phyloP scores from a whole-genome alignment of 2,329 filamentous ascomycete species.

The Xylariaceae sp. region DNA sequence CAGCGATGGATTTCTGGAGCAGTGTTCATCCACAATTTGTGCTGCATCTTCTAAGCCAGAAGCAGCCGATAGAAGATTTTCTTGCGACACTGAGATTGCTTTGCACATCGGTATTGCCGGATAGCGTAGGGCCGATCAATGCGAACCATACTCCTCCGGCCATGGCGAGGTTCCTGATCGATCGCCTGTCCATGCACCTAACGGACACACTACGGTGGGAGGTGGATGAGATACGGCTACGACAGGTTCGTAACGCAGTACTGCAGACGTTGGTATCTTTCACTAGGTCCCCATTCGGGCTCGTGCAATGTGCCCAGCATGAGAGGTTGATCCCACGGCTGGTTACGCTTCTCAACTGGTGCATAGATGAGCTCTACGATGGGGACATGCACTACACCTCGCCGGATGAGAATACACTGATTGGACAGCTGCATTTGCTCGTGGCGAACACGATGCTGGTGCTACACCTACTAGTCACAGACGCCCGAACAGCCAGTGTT shows the following conservation, averaged over 20 bases:
- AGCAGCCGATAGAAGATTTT: slow-evolving; percentile 61
- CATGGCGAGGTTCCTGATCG: slow-evolving; percentile 48
- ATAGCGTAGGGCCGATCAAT: slow-evolving; percentile 63
- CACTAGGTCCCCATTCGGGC: slow-evolving; percentile 58
- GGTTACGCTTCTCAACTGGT: slow-evolving; percentile 57
- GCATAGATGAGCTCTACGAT: slow-evolving; percentile 73
- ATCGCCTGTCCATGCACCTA: slow-evolving; percentile 59
- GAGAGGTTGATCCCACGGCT: slow-evolving; percentile 68
- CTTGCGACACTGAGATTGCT: slow-evolving; percentile 62
- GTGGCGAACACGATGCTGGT: slow-evolving; percentile 46
- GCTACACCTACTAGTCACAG: slow-evolving; percentile 49
- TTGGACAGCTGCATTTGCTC: slow-evolving; percentile 37
- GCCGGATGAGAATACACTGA: slow-evolving; percentile 11
- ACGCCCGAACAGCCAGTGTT: slow-evolving; percentile 38
- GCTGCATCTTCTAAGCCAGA: slow-evolving; percentile 61
- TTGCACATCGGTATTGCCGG: slow-evolving; percentile 58
- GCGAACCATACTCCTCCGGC: slow-evolving; percentile 38
- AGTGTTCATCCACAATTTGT: slow-evolving; percentile 63
- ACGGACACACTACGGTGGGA: slow-evolving; percentile 49
- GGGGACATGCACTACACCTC: slow-evolving; percentile 38
- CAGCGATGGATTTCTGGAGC: slow-evolving; percentile 58
- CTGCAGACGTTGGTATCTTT: slow-evolving; percentile 57
- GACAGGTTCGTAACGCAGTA: slow-evolving; percentile 39
- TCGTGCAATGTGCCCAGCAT: slow-evolving; percentile 62
- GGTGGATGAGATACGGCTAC: slow-evolving; percentile 35